Percentiles rank a stretch among this genome's conserved stretches.
These are phyloP conservation scores for Rhododendron ferrugineum DNA, from an alignment of 148 eudicot genomes.

Conservation along the genomic window DNA sequence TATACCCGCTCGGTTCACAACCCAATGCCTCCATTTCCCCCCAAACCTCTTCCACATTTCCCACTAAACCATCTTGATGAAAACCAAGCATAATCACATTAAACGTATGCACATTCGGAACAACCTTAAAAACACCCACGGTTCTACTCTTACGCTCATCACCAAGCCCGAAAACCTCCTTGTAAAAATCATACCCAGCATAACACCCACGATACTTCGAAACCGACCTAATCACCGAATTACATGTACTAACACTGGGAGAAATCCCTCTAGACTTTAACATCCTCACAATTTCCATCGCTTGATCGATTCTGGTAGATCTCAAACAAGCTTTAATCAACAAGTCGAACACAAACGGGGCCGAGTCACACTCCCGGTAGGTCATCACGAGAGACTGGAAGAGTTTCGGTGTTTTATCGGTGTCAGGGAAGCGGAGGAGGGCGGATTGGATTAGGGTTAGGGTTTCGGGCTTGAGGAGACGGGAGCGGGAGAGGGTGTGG, in stretches of 20 bases:
- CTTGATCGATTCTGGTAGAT: constrained; percentile 34
- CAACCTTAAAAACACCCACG: constrained; percentile 8
- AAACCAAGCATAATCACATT: constrained; percentile 56
- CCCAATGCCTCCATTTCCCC: constrained; percentile 39
- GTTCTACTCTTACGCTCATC: background rate
- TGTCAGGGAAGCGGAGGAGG: constrained; percentile 16
- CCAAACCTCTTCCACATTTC: constrained; percentile 62
- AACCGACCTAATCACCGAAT: constrained; percentile 34
- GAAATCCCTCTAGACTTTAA: constrained; percentile 26
- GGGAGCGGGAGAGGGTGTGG: constrained; percentile 62
- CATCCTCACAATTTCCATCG: constrained; percentile 40
- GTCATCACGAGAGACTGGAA: constrained; percentile 38
- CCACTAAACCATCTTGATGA: constrained; percentile 42
- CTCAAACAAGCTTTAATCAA: constrained; percentile 46
- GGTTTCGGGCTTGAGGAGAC: constrained; percentile 39
- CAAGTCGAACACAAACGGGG: constrained; percentile 79
- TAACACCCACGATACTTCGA: constrained; percentile 32
- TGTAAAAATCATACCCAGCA: constrained; percentile 55
- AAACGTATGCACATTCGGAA: constrained; percentile 47
- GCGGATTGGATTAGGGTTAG: constrained; percentile 43
- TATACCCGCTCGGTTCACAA: constrained; percentile 34
- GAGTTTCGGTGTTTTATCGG: constrained; percentile 15
- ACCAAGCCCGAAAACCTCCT: constrained; percentile 31
- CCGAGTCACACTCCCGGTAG: constrained; percentile 59
- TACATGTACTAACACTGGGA: constrained; percentile 33